phyloP scores from a whole-genome alignment of 768 basidiomycete genomes.

The Mycena indigotica region DNA sequence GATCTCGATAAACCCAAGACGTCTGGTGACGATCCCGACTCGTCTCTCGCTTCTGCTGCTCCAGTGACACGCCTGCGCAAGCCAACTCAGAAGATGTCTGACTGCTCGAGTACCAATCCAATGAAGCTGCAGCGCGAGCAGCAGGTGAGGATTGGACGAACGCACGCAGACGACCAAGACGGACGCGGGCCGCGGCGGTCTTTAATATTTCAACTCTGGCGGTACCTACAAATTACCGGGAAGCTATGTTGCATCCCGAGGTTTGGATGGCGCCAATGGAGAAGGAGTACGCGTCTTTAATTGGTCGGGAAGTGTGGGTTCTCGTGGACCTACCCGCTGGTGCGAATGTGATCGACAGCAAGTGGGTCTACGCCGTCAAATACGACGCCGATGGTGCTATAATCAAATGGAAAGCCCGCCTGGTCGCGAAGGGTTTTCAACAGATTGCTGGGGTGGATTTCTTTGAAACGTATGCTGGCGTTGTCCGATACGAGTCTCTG shows the following conservation, averaged over 20 bases:
- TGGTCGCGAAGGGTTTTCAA: slow-evolving; percentile 20
- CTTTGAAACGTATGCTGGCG: slow-evolving; percentile 1
- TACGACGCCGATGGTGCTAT: slow-evolving; percentile 34
- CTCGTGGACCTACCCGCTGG: slow-evolving; percentile 21
- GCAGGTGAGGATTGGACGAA: slow-evolving; percentile 7
- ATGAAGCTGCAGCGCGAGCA: slow-evolving; percentile 6
- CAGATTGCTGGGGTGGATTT: slow-evolving; percentile 34
- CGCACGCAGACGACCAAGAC: slow-evolving; percentile 1
- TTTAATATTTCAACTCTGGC: background rate
- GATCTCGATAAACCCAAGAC: background rate
- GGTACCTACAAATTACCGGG: slow-evolving; percentile 1
- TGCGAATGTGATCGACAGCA: slow-evolving; percentile 18
- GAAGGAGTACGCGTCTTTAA: background rate
- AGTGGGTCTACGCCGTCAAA: slow-evolving; percentile 39
- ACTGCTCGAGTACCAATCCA: background rate
- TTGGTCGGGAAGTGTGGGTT: slow-evolving; percentile 24
- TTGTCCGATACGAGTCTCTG: background rate
- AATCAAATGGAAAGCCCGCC: slow-evolving; percentile 26
- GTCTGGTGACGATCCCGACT: background rate
- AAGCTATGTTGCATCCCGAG: slow-evolving; percentile 20
- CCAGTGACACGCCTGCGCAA: background rate
- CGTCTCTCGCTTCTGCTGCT: slow-evolving; percentile 1
- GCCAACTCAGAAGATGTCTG: slow-evolving; percentile 1
- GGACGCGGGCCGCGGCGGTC: background rate
- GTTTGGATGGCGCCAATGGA: slow-evolving; percentile 15